Conservation (phyloP, 225 moss, liverwort and hornwort species). For the Anthoceros angustus region DNA sequence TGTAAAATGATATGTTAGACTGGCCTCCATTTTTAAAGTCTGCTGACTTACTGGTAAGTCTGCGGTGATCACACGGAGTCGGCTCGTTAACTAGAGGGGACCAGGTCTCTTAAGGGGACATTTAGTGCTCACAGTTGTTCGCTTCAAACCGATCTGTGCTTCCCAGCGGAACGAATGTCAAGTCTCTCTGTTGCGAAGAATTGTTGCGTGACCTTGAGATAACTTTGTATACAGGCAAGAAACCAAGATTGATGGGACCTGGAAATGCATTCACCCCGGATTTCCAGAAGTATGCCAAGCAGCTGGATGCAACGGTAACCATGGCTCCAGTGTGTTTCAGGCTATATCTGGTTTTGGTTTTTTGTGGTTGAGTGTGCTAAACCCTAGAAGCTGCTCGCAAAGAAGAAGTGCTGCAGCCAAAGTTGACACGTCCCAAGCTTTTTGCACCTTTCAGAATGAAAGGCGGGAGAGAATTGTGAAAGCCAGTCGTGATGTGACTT, state of each 20-base stretch:
- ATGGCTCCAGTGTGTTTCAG: background rate
- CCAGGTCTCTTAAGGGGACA: no score
- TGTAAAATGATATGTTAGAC: background rate
- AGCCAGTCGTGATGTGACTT: constrained; percentile 43
- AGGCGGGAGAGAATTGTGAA: constrained; percentile 42
- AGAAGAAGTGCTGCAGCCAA: background rate
- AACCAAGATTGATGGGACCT: background rate
- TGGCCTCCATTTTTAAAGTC: no score
- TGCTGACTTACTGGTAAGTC: no score
- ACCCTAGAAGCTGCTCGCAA: no score
- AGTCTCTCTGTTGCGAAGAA: no score
- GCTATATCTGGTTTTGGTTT: background rate
- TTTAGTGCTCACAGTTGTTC: no score
- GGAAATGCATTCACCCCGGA: background rate
- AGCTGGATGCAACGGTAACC: background rate
- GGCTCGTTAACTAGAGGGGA: no score
- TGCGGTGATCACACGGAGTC: no score
- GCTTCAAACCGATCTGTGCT: no score
- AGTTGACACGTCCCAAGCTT: background rate
- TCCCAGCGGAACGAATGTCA: no score
- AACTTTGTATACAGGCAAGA: background rate
- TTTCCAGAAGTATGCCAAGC: background rate
- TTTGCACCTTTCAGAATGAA: constrained; percentile 23
- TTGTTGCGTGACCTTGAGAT: no score
- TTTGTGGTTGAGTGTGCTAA: background rate